Conservation (phyloP, 306 rosid species). For the Alnus glutinosa region DNA sequence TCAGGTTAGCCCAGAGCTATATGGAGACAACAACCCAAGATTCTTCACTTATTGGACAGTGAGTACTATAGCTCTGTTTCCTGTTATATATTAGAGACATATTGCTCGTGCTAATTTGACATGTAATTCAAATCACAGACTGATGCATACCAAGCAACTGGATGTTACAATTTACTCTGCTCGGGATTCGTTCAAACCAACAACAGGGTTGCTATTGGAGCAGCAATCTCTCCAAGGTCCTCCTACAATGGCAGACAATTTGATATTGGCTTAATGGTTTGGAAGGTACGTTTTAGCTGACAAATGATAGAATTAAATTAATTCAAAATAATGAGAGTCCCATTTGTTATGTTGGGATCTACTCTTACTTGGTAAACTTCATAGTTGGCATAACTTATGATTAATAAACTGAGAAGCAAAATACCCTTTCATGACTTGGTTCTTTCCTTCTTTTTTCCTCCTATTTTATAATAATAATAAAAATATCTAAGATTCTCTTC, state of each 20-base stretch:
- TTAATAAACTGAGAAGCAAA: constrained; percentile 23
- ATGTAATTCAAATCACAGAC: constrained; percentile 47
- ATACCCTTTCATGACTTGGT: constrained; percentile 22
- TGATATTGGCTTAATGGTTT: constrained; percentile 93
- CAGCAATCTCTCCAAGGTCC: constrained; percentile 96
- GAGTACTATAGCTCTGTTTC: constrained; percentile 33
- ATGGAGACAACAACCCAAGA: constrained; percentile 93
- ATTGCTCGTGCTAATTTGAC: background rate
- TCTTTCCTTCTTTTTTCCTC: constrained; percentile 30
- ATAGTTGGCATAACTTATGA: background rate
- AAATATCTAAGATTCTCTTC: constrained; percentile 44
- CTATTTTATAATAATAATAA: constrained; percentile 24
- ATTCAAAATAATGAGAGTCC: background rate
- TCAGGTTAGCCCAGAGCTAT: constrained; percentile 96
- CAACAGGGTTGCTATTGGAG: constrained; percentile 93
- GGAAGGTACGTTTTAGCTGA: constrained; percentile 66
- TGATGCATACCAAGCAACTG: constrained; percentile 97
- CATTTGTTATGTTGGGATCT: background rate
- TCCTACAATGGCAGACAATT: constrained; percentile 74
- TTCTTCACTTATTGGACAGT: constrained; percentile 99
- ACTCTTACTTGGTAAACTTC: background rate
- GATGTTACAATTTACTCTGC: constrained; percentile 95
- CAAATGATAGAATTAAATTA: background rate
- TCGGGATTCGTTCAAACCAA: constrained; percentile 98
- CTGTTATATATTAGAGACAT: background rate